Conservation (phyloP, 75 land plant genomes). For the Cupressus sempervirens region DNA sequence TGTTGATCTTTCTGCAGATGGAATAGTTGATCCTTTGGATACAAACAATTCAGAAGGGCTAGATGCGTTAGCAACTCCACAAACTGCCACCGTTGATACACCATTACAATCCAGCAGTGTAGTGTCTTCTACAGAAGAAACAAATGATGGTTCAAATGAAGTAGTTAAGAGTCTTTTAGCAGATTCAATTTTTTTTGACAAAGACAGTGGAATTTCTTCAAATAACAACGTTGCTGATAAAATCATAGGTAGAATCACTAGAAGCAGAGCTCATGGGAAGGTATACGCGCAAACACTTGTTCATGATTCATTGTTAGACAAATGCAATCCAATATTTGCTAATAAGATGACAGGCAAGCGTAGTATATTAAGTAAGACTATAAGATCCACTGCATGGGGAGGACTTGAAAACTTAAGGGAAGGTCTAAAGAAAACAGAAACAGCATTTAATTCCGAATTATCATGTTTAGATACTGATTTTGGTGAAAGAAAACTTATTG, state of each 20-base stretch:
- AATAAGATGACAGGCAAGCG: background rate
- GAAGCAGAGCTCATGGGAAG: background rate
- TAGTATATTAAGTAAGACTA: background rate
- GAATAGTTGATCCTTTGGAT: background rate
- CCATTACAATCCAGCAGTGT: background rate
- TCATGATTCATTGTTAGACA: background rate
- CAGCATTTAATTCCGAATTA: background rate
- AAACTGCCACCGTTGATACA: background rate
- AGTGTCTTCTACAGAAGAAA: conserved; percentile 1
- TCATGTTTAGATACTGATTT: background rate
- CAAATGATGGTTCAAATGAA: background rate
- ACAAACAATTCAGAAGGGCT: background rate
- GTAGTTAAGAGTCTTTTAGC: background rate
- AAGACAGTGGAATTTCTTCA: background rate
- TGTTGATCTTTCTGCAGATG: background rate
- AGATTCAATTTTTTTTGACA: background rate
- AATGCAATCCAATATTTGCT: background rate
- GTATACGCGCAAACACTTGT: background rate
- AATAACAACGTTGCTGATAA: background rate
- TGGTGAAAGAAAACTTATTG: background rate
- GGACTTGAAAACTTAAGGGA: conserved; percentile 1
- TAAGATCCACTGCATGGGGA: conserved; percentile 2
- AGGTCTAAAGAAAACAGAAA: background rate
- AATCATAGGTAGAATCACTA: conserved; percentile 4
- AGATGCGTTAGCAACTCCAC: background rate